phyloP scores from a whole-genome alignment of 345 rosid genomes.

The Barbarea vulgaris region DNA sequence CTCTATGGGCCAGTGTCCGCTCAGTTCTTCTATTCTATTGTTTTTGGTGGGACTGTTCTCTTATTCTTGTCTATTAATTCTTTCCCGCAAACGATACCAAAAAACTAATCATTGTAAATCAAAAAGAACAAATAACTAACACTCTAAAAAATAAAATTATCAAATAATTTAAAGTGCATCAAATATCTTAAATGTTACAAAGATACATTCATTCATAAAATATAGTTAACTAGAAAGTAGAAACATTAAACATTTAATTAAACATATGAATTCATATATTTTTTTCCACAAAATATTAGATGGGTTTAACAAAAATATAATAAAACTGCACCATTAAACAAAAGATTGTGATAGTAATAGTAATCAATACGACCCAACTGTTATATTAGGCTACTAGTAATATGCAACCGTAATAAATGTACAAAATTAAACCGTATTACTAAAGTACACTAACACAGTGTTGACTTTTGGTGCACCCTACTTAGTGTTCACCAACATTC shows the following conservation, averaged over 20 bases:
- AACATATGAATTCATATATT: neutral
- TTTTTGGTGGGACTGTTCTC: constrained; percentile 21
- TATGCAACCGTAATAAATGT: constrained; percentile 13
- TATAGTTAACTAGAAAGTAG: neutral
- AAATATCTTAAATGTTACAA: no score
- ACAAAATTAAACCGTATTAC: constrained; percentile 13
- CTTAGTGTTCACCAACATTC: constrained; percentile 33
- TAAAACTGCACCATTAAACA: no score
- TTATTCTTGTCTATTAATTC: neutral
- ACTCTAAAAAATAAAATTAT: neutral
- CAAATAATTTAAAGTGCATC: neutral
- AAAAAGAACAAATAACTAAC: neutral
- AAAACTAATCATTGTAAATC: neutral
- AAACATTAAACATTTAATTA: neutral
- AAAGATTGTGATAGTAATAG: neutral
- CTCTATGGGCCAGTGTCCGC: constrained; percentile 32
- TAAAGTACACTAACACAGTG: constrained; percentile 35
- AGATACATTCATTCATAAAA: neutral
- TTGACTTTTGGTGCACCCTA: constrained; percentile 25
- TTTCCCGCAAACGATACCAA: neutral
- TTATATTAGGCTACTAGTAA: neutral
- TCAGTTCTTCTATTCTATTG: constrained; percentile 23
- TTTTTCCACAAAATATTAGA: neutral
- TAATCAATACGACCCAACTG: neutral
- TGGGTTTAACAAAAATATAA: no score